phyloP scores from a whole-genome alignment of 1,284 basidiomycete genomes.

The Ceratobasidium sp. region DNA sequence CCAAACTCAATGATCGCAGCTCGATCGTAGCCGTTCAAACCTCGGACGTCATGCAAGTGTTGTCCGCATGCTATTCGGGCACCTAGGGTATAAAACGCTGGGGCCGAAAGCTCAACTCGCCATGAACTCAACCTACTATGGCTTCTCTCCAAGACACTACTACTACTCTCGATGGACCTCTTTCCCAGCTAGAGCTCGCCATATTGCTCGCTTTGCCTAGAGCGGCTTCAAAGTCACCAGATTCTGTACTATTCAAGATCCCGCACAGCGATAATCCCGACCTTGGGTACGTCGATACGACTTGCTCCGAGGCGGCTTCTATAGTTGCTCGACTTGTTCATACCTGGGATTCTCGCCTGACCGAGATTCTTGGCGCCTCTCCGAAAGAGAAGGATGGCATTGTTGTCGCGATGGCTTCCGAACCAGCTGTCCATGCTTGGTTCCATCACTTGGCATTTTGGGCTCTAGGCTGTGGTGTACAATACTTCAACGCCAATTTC shows the following conservation, averaged over 20 bases:
- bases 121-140: no score
- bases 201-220: constrained; percentile 12
- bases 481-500: neutral
- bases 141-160: no score
- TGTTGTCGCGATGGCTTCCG: neutral
- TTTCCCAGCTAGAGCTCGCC: neutral
- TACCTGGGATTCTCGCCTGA: neutral
- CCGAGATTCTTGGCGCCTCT: neutral
- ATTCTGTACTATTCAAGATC: constrained; percentile 4
- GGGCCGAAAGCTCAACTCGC: no score
- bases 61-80: no score
- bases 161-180: neutral
- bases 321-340: constrained; percentile 8
- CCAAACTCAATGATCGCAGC: no score
- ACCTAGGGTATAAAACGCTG: no score
- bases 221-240: neutral
- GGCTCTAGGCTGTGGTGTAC: constrained; percentile 5
- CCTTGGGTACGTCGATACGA: constrained; percentile 4
- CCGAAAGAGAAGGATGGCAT: neutral
- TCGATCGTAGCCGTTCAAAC: no score
- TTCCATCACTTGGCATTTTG: constrained; percentile 28
- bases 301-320: constrained; percentile 1
- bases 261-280: constrained; percentile 5
- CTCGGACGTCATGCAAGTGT: no score
- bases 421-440: neutral